A percentile compares a stretch with the other conserved stretches of the same genome.
Evolutionary conservation across 2,329 filamentous ascomycete genomes (phyloP).

Genomic region (Neonectria ditissima): DNA sequence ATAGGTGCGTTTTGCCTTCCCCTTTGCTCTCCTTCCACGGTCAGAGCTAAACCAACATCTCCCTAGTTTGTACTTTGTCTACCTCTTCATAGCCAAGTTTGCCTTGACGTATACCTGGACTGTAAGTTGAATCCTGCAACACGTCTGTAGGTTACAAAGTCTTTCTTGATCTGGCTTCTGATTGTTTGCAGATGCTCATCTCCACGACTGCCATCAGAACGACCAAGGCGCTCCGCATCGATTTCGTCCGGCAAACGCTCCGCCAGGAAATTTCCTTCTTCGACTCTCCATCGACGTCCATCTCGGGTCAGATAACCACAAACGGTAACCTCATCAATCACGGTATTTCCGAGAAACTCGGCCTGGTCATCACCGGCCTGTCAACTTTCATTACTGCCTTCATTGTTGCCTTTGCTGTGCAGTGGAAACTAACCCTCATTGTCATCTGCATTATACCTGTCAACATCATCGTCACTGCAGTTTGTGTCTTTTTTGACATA

Average conservation of each 20-base stretch:
- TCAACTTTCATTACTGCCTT: constrained; percentile 56
- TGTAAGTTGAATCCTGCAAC: constrained; percentile 48
- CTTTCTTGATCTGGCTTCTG: constrained; percentile 1
- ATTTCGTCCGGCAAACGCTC: constrained; percentile 53
- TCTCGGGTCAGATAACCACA: constrained; percentile 60
- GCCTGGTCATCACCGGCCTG: constrained; percentile 54
- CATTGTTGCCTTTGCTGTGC: constrained; percentile 54
- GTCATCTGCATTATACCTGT: constrained; percentile 59
- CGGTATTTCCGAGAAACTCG: constrained; percentile 60
- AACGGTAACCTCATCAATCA: constrained; percentile 60
- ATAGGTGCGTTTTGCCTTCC: constrained; percentile 45
- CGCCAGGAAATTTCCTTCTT: constrained; percentile 68
- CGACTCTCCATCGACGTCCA: constrained; percentile 59
- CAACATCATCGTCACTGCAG: constrained; percentile 54
- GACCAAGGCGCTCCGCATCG: constrained; percentile 52
- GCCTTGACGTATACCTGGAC: constrained; percentile 66
- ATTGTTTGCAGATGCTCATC: constrained; percentile 47
- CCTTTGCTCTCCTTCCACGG: not conserved
- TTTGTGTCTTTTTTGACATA: constrained; percentile 55
- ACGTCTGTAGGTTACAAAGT: not conserved
- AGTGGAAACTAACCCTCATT: constrained; percentile 59
- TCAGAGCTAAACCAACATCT: not conserved
- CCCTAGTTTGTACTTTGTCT: constrained; percentile 66
- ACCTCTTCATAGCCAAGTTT: constrained; percentile 68
- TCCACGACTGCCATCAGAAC: constrained; percentile 54